Evolutionary conservation across 1,284 basidiomycete species (phyloP), one percentile per base, ranked within the genome.

Genomic region (Wolfiporia cocos): DNA sequence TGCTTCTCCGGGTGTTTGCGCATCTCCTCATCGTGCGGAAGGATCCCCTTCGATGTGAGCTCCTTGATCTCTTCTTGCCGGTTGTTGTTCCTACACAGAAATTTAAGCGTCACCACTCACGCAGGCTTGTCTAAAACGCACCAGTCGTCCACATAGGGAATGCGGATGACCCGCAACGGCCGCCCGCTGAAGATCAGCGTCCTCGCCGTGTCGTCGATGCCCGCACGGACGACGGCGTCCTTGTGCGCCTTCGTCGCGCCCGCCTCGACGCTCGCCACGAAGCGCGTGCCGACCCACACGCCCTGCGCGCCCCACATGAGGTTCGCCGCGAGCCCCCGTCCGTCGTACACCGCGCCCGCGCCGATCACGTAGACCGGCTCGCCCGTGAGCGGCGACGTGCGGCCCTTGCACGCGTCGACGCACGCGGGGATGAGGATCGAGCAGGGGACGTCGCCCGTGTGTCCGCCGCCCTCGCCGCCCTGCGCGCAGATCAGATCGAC

Each of bases 401-500:
- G 71, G 21, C 82, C 85, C 60, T 80, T 85, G 59, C 81, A 78
- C 17, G 75, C 76, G 55, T 92, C 89, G 37, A 93, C 90, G 57
- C 84, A 86, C 0, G 88, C 88, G n/a, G 91, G 86, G 49, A 90
- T 86, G 50, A 90, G 74, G 55, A 90, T 74, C 15, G 76, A 77
- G 2, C 81, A 78, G 5, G 86, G 76, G 14, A 77, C 75, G 51
- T 86, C 79, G 29, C 85, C 86, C 0, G 85, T 88, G 65, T 88
- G 85, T 18, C 90, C 90, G 43, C 91, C 90, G 31, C 86, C 91
- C 64, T 92, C 89, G 29, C 86, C 86, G 2, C 82, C 88, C 61
- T 94, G 92, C 1, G 89, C 88, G 55, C 89, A 92, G 59, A 94
- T 92, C 49, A 94, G 69, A 57, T 94, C 92, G 28, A 86, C 83